Evolutionary conservation across 2,329 filamentous ascomycete genomes (phyloP).

Genomic region (Hirsutella minnesotensis): DNA sequence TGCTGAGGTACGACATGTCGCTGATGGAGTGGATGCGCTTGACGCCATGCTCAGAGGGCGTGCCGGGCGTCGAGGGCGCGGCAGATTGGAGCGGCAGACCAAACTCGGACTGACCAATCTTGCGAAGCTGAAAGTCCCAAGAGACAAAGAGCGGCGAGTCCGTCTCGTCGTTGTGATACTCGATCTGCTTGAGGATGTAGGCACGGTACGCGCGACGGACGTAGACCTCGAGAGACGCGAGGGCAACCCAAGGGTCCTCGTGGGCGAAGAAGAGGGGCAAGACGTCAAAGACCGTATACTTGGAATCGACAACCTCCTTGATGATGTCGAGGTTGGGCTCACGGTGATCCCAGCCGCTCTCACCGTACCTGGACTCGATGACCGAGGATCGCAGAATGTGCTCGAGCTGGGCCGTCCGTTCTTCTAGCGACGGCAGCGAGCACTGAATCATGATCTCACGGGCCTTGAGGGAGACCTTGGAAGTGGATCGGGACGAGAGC

Average conservation of each 20-base stretch:
- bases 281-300: constrained; percentile 97
- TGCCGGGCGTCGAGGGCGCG: constrained; percentile 74
- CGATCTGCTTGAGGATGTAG: constrained; percentile 78
- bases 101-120: constrained; percentile 85
- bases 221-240: constrained; percentile 92
- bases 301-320: constrained; percentile 97
- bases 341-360: constrained; percentile 92
- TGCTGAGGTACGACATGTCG: constrained; percentile 82
- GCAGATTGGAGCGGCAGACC: constrained; percentile 70
- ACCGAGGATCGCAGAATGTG: constrained; percentile 94
- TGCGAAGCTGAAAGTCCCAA: constrained; percentile 93
- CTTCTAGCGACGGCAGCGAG: constrained; percentile 88
- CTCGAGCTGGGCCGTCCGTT: constrained; percentile 94
- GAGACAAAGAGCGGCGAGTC: constrained; percentile 63
- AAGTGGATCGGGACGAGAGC: constrained; percentile 64
- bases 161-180: constrained; percentile 75
- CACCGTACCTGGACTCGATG: constrained; percentile 91
- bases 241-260: constrained; percentile 83
- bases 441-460: constrained; percentile 96
- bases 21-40: constrained; percentile 90
- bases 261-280: constrained; percentile 91
- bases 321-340: constrained; percentile 83
- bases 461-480: constrained; percentile 95
- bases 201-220: constrained; percentile 93
- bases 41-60: constrained; percentile 51